Evolutionary conservation across 2,329 filamentous ascomycete genomes (phyloP).

Genomic region (Dactylella cylindrospora): DNA sequence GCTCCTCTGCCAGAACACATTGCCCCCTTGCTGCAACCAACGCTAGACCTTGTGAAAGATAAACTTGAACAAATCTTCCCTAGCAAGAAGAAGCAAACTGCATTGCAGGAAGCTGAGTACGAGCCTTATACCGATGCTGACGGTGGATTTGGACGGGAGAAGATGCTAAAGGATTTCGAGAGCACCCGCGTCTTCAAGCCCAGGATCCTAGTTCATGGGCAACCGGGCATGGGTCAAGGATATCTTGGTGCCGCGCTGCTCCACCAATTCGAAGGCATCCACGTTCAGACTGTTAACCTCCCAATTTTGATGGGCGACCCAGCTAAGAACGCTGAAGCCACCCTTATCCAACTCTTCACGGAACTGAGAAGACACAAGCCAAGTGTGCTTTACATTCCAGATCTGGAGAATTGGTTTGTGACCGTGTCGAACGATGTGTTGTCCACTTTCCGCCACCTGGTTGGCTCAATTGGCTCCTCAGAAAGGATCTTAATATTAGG

Average conservation of each 20-base stretch:
- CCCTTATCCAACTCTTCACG: constrained; percentile 84
- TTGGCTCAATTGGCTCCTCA: constrained; percentile 80
- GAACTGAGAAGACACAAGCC: constrained; percentile 94
- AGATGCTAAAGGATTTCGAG: constrained; percentile 76
- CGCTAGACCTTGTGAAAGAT: constrained; percentile 68
- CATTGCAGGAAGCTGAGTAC: constrained; percentile 89
- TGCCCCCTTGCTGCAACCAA: constrained; percentile 74
- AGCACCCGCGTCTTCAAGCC: constrained; percentile 84
- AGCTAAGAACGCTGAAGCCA: constrained; percentile 77
- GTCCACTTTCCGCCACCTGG: constrained; percentile 77
- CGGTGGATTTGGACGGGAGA: constrained; percentile 81
- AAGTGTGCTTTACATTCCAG: constrained; percentile 90
- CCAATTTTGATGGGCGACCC: constrained; percentile 81
- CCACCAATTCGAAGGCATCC: constrained; percentile 87
- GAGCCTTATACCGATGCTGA: constrained; percentile 81
- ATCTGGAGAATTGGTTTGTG: constrained; percentile 82
- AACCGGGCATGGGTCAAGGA: constrained; percentile 86
- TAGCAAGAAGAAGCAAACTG: constrained; percentile 80
- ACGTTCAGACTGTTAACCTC: constrained; percentile 92
- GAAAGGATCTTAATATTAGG: constrained; percentile 86
- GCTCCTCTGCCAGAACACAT: constrained; percentile 75
- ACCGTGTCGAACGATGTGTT: constrained; percentile 67
- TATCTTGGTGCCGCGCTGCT: constrained; percentile 83
- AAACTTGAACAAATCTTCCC: constrained; percentile 77
- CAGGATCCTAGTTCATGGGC: constrained; percentile 78